Evolutionary conservation across 2,329 filamentous ascomycete genomes (phyloP).

Genomic region (Diaporthe ilicicola): DNA sequence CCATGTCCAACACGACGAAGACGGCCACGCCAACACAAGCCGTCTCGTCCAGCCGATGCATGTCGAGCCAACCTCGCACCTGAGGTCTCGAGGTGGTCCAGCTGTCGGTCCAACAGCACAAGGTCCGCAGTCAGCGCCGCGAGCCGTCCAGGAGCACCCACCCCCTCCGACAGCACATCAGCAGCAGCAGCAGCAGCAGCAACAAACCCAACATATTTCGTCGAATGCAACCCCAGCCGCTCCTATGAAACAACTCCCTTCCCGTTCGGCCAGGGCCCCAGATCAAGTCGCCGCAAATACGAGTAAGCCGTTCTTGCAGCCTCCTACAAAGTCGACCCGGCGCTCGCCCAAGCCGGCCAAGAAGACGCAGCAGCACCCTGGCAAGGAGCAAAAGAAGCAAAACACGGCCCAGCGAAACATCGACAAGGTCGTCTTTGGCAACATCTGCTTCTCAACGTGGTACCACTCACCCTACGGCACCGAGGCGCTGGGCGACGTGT

Average conservation of each 20-base stretch:
- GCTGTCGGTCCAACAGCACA: constrained; percentile 20
- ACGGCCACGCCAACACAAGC: constrained; percentile 3
- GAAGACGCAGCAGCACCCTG: constrained; percentile 33
- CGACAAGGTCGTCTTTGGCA: constrained; percentile 84
- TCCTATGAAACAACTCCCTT: constrained; percentile 28
- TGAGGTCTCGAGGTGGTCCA: constrained; percentile 21
- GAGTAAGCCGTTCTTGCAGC: constrained; percentile 28
- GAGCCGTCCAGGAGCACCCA: constrained; percentile 19
- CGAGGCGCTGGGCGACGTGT: constrained; percentile 66
- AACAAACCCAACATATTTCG: not conserved
- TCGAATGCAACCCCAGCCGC: not conserved
- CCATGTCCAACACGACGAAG: not conserved
- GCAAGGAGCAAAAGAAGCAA: constrained; percentile 39
- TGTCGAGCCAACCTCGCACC: not conserved
- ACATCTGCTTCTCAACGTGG: constrained; percentile 87
- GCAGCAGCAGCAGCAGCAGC: not conserved
- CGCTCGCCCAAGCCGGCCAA: constrained; percentile 23
- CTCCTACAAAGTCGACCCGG: constrained; percentile 7
- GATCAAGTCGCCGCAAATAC: constrained; percentile 31
- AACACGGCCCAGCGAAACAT: constrained; percentile 75
- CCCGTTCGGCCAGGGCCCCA: constrained; percentile 25
- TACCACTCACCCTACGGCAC: constrained; percentile 91
- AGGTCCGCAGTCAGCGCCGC: constrained; percentile 4
- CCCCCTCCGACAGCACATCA: not conserved
- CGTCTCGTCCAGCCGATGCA: constrained; percentile 22